Conservation (phyloP, 169 alveolate species). For the Plasmodium ovale region DNA sequence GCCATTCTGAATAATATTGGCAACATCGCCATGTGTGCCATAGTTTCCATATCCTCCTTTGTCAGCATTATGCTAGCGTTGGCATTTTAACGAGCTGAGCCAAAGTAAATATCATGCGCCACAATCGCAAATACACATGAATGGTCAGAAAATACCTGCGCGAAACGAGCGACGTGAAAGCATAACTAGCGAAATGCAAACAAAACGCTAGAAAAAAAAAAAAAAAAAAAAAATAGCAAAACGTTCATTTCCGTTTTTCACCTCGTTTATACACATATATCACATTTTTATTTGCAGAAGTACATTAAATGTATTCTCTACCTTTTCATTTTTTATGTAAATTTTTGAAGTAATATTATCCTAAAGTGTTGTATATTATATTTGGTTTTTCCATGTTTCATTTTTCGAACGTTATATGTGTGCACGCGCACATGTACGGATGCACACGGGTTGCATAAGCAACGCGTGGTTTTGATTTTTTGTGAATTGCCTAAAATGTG, state of each 20-base stretch:
- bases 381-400: not conserved
- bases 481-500: not conserved
- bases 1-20: slow-evolving; percentile 48
- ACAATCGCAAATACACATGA: no score
- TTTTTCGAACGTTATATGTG: not conserved
- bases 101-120: no score
- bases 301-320: slow-evolving; percentile 17
- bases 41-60: slow-evolving; percentile 58
- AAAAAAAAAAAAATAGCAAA: not conserved
- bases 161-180: no score
- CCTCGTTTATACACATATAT: not conserved
- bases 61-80: slow-evolving; percentile 58
- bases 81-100: slow-evolving; percentile 13
- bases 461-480: not conserved
- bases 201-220: not conserved
- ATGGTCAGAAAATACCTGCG: not conserved
- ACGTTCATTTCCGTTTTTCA: not conserved
- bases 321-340: slow-evolving; percentile 33
- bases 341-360: not conserved
- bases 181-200: not conserved
- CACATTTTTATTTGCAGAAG: slow-evolving; percentile 5
- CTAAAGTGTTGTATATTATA: not conserved
- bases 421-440: not conserved
- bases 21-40: slow-evolving; percentile 66
- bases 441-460: not conserved